Evolutionary conservation across 2,329 filamentous ascomycete genomes (phyloP), one percentile per base, ranked within the genome.

Genomic region (Cladosporium phlei): DNA sequence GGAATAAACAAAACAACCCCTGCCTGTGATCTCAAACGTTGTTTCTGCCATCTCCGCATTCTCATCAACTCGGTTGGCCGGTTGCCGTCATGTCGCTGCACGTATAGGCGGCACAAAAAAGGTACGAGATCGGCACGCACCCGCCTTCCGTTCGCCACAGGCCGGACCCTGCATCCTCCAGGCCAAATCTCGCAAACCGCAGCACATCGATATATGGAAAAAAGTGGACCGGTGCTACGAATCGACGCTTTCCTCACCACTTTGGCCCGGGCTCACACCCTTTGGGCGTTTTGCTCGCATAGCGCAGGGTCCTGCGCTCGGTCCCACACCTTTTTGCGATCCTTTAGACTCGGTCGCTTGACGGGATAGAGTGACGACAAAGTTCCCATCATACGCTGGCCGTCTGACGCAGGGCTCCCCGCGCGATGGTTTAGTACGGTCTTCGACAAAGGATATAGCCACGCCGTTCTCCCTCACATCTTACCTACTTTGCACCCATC

Each of bases 351-450:
- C 35, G 9, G 35, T 27, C 35, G 35, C 35, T 43, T 34, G 39
- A 27, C 40, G 30, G 30, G 30, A 28, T n/a, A n/a, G n/a, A 37
- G 42, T 45, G 42, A 45, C 42, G 42, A 45, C 27, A 21, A 19
- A 21, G 20, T 32, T 28, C 28, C 22, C 42, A 45, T 45, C 42
- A 45, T 45, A 10, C 16, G 42, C 14, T 24, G 42, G 32, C 11
- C 42, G 22, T 43, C 39, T 35, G 42, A 45, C 42, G 42, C 42
- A 45, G 32, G 32, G 32, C 32, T 16, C 14, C 21, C 14, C 27
- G 20, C 19, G n/a, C n/a, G n/a, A n/a, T n/a, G n/a, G n/a, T n/a
- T n/a, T n/a, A n/a, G n/a, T n/a, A n/a, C n/a, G n/a, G n/a, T n/a
- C n/a, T n/a, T n/a, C 11, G 32, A 14, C 16, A 14, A 37, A 11